Evolutionary conservation across 768 basidiomycete species (phyloP).

Genomic region (Podaxis sp.): DNA sequence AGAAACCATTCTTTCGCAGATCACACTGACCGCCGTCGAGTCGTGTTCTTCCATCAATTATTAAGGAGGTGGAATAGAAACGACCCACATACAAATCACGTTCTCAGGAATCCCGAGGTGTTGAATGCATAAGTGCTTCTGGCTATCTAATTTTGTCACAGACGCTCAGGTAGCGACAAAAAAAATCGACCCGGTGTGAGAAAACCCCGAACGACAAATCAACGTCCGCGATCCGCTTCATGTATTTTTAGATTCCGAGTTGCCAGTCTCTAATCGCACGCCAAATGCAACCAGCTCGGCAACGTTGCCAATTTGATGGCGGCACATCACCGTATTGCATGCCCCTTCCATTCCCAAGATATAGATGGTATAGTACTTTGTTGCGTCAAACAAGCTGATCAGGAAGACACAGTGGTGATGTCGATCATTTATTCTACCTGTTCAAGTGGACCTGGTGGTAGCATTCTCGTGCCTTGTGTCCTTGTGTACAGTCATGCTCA

Average conservation of each 20-base stretch:
- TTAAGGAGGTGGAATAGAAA: not conserved
- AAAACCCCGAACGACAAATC: not conserved
- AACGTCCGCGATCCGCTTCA: not conserved
- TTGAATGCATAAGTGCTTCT: not conserved
- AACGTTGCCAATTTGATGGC: not conserved
- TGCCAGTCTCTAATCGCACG: not conserved
- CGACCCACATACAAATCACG: not conserved
- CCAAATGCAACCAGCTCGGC: not conserved
- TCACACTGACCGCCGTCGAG: no score
- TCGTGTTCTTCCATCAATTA: no score
- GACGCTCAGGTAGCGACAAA: not conserved
- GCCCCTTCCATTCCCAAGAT: not conserved
- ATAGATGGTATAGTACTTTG: not conserved
- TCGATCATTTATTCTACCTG: not conserved
- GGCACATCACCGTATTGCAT: not conserved
- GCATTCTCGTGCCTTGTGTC: not conserved
- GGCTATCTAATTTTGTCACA: not conserved
- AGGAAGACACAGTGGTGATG: not conserved
- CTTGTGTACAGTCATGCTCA: not conserved
- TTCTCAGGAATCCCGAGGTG: not conserved
- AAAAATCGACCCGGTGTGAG: not conserved
- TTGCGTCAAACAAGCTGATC: not conserved
- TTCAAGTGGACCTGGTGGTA: not conserved
- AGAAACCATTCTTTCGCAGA: not conserved
- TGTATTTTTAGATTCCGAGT: not conserved